Evolutionary conservation across 2,329 filamentous ascomycete species (phyloP), one percentile per base, ranked within the genome.

Genomic region (Calcarisporium arbuscula): DNA sequence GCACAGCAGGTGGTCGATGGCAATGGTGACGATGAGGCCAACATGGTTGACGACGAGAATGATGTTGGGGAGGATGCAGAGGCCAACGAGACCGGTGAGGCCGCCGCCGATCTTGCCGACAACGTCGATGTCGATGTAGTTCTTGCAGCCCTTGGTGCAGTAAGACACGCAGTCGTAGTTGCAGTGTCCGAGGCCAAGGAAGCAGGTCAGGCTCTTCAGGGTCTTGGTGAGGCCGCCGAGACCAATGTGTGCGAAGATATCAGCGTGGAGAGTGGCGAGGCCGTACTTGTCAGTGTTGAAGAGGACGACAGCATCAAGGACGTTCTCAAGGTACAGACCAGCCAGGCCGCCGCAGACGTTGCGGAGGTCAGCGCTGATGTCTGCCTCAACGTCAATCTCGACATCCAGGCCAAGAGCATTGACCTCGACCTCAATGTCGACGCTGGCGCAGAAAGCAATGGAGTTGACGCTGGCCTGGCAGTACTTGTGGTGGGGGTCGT

Each of bases 81-180:
- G 46, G 22, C 57, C 57, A 23, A 48, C 38, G 27, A 57, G 45
- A 21, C 49, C 53, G 26, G 42, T 40, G 31, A 60, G 40, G 40
- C 44, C 45, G 16, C 46, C 49, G 18, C 44, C 43, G 8, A 36
- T 39, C 5, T 22, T 26, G 28, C 44, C 39, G 14, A 31, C 35
- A 12, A 32, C 41, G 12, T 32, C 43, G 19, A 59, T 47, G 35
- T 61, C 56, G 26, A 61, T 47, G 51, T 54, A 53, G 56, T 62
- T 62, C 44, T 50, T 48, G 50, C 58, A 62, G 44, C 58, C 58
- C 48, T 56, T 50, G 47, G 52, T 45, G 48, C 52, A 57, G 48
- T 56, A 58, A 18, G 56, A 57, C 33, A 62, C 57, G 43, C 58
- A 62, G 52, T 62, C 58, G 36, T 51, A 53, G 41, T 52, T 46